Evolutionary conservation across 2,329 filamentous ascomycete species (phyloP), one percentile per base, ranked within the genome.

Genomic region (Nemania bipapillata): DNA sequence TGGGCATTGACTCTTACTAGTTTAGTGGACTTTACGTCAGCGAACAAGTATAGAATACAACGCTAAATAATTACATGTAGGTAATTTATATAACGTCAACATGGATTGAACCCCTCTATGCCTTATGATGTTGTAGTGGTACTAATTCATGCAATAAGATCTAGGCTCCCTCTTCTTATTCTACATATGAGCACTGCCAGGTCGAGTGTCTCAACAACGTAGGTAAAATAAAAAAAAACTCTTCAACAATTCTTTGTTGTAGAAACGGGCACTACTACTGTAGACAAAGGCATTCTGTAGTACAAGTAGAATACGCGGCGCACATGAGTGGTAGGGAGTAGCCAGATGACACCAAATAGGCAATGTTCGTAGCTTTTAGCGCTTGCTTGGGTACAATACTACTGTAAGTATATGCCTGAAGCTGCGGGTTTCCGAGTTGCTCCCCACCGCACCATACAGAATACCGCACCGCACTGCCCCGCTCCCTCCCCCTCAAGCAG

Each of bases 1-100:
- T 6, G 12, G n/a, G n/a, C n/a, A n/a, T n/a, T n/a, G n/a, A n/a
- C n/a, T n/a, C n/a, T n/a, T n/a, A 4, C 20, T 4, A n/a, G 20
- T 6, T 20, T 5, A 3, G n/a, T 42, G 1, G 7, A 24, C 3
- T 22, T 68, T 30, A 64, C 30, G 55, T 64, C 55, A 59, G 55
- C 32, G 28, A 3, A 40, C 4, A 65, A 47, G 65, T 68, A 68
- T 20, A 40, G 0, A 45, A 42, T 68, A 68, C 65, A 17, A 11
- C 7, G n/a, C 3, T 17, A 45, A 26, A 24, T 12, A 58, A 24
- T 42, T 1, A n/a, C n/a, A n/a, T n/a, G n/a, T n/a, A 2, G 17
- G 28, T 47, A 35, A 47, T 64, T 26, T 37, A 26, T 26, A 12
- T 47, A 35, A 45, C 42, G 11, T 53, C 32, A n/a, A 53, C 58